Evolutionary conservation across 148 eudicot genomes (phyloP), one percentile per base, ranked within the genome.

Genomic region (Amaranthus palmeri): DNA sequence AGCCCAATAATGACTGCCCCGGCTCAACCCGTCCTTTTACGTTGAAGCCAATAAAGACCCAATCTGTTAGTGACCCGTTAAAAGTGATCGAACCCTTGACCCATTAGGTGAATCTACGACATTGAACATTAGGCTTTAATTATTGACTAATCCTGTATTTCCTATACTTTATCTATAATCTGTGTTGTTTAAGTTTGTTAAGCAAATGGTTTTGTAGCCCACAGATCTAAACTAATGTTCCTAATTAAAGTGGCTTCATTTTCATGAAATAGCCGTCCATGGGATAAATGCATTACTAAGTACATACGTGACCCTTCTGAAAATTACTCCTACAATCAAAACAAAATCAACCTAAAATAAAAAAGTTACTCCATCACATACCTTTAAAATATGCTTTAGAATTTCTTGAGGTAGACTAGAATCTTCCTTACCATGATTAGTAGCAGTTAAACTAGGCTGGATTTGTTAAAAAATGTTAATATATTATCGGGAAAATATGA

Each of bases 211-310:
- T 43, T 70, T 70, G 3, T 18, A 10, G 54, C 73, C 63, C 64
- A 46, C 63, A 8, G 44, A 45, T 6, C 58, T 58, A 2, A 58
- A 15, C 45, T n/a, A 12, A 40, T 58, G 15, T 17, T 13, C 3
- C 61, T 18, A n/a, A n/a, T n/a, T n/a, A 18, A 57, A 57, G 61
- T 18, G 41, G 41, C 12, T 6, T 57, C 60, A 25, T 73, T 73
- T 43, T 6, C n/a, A 63, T 5, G 40, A 52, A 12, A 43, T 36
- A 62, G 44, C 51, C 55, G 14, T 42, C 15, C 17, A 62, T 52
- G 68, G 8, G 49, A 72, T 14, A 42, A 61, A 40, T 40, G 10
- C 42, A 53, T 14, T 5, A 69, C 17, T 8, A 25, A 25, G 4
- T 40, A 60, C 43, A 56, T 54, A 65, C 49, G 53, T 44, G 41